Base-by-base conservation (phyloP, 768 basidiomycete species). In the Guyanaporus albipodus region DNA sequence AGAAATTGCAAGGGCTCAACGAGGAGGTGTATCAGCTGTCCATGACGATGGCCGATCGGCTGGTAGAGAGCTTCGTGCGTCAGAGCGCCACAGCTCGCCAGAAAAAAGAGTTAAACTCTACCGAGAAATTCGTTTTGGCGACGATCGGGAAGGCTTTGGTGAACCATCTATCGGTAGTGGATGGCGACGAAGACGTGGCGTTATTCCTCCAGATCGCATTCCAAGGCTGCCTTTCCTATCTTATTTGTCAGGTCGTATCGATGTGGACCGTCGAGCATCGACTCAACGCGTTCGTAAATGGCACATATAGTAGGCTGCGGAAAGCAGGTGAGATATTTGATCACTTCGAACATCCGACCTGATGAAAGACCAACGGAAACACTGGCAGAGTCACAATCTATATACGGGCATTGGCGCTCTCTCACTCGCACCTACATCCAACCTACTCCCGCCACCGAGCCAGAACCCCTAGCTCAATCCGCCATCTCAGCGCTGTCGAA, bases 341-440 rank as follows among this genome's bases (percentile, higher is more conserved):
- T 12, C 4, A 21, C 12, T 11, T 27, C 18, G 2, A 4, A 2
- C 6, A 11, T 32, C 19, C 22, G 7, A 32, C 14, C 31, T 15
- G 18, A 32, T 52, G 12, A 53, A 19, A n/a, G 8, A 18, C 4
- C 28, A 10, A 32, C 31, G 15, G 12, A n/a, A n/a, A n/a, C n/a
- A 38, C n/a, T 9, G 38, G 8, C 26, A 54, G 52, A 54, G 21
- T 26, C 7, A 2, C 50, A 46, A 18, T 14, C 41, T 2, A 26
- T 47, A 26, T 23, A 33, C 4, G 50, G 38, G 2, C 48, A 42
- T n/a, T 52, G 51, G 51, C 51, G 51, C 14, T 44, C 27, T 5
- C 50, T 54, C 28, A 44, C 42, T 9, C 50, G 29, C 9, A 12
- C 9, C 19, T 22, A 52, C n/a, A 4, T 18, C 11, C n/a, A 39